Evolutionary conservation across 2,329 filamentous ascomycete species (phyloP), one percentile per base, ranked within the genome.

Genomic region (Pestalotiopsis sp.): DNA sequence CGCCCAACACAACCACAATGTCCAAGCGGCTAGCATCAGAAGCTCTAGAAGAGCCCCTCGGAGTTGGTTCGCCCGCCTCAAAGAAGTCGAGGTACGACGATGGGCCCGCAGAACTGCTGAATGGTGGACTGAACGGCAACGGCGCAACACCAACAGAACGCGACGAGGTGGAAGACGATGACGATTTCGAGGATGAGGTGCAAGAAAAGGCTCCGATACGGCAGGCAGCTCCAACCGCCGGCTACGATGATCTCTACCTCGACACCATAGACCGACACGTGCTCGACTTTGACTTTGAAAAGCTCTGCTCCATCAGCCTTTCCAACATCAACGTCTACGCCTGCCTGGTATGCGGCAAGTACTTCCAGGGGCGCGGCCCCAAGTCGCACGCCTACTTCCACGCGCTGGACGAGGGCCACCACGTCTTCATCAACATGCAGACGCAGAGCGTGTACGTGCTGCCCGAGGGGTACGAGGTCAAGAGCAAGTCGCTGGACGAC

Each of bases 281-380:
- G 61, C 90, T 98, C 68, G 96, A 99, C 81, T 98, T 98, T 79
- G 96, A 99, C 81, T 99, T 99, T 79, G 96, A 99, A 80, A 99
- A 99, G 85, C 89, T 98, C 13, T 99, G 96, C 83, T 98, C 95
- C 27, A 88, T 99, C 73, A 97, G 94, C 41, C 87, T 99, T 7
- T 97, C 95, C 63, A 98, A 98, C 79, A 98, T 98, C 83, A 99
- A 99, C 78, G 95, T 99, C 59, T 99, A 99, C 80, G 96, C 96
- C 11, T 99, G 96, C 77, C 88, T 99, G 12, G 93, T 98, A 1
- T 99, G 96, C 80, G 96, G 96, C n/a, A 95, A 94, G 80, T 99
- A 99, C 84, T 99, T 92, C 80, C 94, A 98, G 81, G 96, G 96
- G 66, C 89, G 96, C 74, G 96, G 96, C 0, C 92, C 93, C 17